These are phyloP conservation scores for Pseudognaphalium luteoalbum DNA, from an alignment of 129 eudicot species.

Conservation along the genomic window DNA sequence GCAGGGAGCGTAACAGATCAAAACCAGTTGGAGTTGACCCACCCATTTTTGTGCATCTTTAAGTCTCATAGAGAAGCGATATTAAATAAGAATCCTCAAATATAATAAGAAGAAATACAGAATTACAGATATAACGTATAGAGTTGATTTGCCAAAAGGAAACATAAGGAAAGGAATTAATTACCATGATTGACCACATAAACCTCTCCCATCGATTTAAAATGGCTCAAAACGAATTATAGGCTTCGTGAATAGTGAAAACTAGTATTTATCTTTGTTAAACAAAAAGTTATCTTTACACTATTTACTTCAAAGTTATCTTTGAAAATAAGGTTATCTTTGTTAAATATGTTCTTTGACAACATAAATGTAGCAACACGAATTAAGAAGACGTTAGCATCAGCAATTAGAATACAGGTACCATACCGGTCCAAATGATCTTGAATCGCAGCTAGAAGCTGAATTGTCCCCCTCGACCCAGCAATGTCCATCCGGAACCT, in stretches of 20 bases:
- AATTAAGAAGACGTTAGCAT: neutral
- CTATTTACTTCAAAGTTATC: no score
- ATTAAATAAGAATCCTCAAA: neutral
- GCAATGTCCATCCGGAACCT: conserved; percentile 89
- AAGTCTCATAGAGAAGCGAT: neutral
- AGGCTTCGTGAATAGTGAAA: neutral
- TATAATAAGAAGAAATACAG: neutral
- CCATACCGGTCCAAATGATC: conserved; percentile 80
- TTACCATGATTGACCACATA: neutral
- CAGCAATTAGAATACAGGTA: neutral
- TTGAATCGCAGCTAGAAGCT: conserved; percentile 71
- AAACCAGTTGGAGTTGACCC: conserved; percentile 1
- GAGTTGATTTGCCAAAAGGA: neutral
- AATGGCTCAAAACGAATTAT: neutral
- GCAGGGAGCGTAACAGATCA: neutral
- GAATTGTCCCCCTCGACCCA: conserved; percentile 97
- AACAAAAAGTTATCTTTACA: no score
- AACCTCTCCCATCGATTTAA: neutral
- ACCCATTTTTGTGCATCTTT: neutral
- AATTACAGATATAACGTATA: neutral
- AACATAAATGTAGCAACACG: neutral
- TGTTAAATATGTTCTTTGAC: neutral
- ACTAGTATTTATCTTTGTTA: neutral
- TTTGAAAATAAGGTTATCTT: no score
- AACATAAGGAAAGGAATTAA: neutral